Base-by-base conservation (phyloP, 1,284 basidiomycete genomes). In the Cystobasidiaceae sp. region DNA sequence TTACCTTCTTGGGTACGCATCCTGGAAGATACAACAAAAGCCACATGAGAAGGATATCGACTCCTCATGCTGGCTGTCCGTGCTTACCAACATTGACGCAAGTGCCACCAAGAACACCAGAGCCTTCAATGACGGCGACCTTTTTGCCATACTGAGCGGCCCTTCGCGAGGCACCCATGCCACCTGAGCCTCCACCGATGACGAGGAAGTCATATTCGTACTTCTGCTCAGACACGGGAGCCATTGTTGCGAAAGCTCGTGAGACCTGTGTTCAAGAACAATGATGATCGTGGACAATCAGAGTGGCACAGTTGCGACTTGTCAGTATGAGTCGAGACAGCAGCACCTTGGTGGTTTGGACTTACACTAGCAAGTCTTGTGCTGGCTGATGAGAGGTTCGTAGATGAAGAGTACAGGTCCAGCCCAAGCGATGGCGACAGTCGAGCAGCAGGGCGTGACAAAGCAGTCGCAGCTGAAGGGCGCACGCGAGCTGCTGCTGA, bases 91-190 rank as follows among this genome's bases (percentile, higher is more conserved):
- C 83, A 69, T 84, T 97, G 68, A 99, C 94, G 75, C 96, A 98
- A 37, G 96, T 98, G 46, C 96, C 96, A 41, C 96, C 96, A 4
- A 94, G 83, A 41, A 82, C 77, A 21, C 84, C 83, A 7, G 85
- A 84, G 52, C 82, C 82, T 77, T 99, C 94, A 33, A 97, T 85
- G 25, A 97, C 80, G 11, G 90, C 92, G 52, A 92, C 91, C 77
- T 94, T 97, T 75, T 89, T 90, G 57, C 94, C 93, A 77, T 97
- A 94, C 23, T 82, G 82, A n/a, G 88, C 89, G 13, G 93, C 93
- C 64, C 96, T 85, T 69, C 92, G 83, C 59, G 87, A 85, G 58
- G 85, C 84, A 15, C 84, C 90, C 52, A 86, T 84, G 62, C 90
- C 89, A 57, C 88, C 89, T 67, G 87, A 89, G 23, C 89, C 89